phyloP scores from a whole-genome alignment of 768 basidiomycete genomes.

The Trametes cinnabarina region DNA sequence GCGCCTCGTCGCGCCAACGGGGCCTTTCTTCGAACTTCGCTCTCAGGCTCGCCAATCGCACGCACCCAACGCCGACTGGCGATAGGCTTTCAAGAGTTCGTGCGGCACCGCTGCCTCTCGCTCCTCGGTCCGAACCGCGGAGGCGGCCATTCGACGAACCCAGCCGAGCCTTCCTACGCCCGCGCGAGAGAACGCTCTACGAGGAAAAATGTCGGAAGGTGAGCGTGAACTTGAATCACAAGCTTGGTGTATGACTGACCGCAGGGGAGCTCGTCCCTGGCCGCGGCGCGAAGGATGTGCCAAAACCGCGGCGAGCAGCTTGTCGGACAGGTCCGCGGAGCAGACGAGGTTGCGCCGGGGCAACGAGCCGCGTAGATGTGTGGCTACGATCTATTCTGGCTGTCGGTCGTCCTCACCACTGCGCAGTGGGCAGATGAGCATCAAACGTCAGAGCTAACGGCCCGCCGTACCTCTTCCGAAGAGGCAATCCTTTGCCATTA shows the following conservation, averaged over 20 bases:
- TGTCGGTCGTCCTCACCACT: too few species aligned
- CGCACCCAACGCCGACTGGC: neutral
- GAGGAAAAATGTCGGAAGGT: conserved; percentile 5
- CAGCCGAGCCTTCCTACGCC: neutral
- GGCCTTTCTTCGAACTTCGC: neutral
- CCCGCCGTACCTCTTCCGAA: too few species aligned
- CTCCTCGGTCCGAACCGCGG: neutral
- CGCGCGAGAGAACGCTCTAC: neutral
- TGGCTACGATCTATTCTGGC: neutral
- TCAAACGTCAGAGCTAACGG: too few species aligned
- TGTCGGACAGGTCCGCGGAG: neutral
- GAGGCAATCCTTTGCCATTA: too few species aligned
- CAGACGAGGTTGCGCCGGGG: neutral
- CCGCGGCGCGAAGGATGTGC: neutral
- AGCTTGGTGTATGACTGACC: neutral
- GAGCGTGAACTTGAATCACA: neutral
- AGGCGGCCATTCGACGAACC: too few species aligned
- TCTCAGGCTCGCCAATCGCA: neutral
- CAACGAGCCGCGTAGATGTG: neutral
- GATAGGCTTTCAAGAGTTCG: neutral
- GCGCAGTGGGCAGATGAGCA: too few species aligned
- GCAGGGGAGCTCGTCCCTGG: neutral
- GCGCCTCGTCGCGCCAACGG: neutral
- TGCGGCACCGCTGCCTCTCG: neutral
- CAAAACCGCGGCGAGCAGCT: too few species aligned